phyloP scores from a whole-genome alignment of 352 stramenopile species.

The Thraustotheca clavata region DNA sequence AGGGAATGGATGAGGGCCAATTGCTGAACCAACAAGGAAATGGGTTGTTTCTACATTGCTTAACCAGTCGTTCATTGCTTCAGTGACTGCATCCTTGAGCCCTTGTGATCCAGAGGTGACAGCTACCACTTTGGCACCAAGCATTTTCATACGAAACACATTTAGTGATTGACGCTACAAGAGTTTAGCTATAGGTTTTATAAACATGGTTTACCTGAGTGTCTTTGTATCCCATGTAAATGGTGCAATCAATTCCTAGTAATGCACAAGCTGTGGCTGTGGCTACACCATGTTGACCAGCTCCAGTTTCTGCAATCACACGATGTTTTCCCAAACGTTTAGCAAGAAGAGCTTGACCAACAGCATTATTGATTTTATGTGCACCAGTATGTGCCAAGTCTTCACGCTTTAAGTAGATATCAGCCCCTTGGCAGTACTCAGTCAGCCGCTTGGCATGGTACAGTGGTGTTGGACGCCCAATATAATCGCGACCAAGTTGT shows the following conservation, averaged over 20 bases:
- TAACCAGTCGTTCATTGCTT: constrained; percentile 98
- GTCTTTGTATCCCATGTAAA: constrained; percentile 99
- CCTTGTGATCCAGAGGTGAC: constrained; percentile 93
- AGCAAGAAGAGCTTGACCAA: constrained; percentile 93
- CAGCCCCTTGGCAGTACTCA: constrained; percentile 83
- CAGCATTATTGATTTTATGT: constrained; percentile 99
- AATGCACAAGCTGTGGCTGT: constrained; percentile 96
- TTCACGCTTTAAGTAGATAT: constrained; percentile 98
- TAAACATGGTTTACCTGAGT: constrained; percentile 37
- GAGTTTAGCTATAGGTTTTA: neutral
- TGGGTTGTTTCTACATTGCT: constrained; percentile 97
- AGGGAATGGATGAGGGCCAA: constrained; percentile 96
- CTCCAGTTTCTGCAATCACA: constrained; percentile 98
- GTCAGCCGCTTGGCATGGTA: constrained; percentile 96
- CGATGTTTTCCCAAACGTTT: constrained; percentile 95
- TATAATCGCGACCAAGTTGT: constrained; percentile 92
- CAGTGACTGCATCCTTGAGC: constrained; percentile 98
- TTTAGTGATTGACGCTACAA: constrained; percentile 94
- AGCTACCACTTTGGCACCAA: constrained; percentile 97
- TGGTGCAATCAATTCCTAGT: constrained; percentile 92
- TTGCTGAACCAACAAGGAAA: constrained; percentile 98
- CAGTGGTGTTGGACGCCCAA: constrained; percentile 91
- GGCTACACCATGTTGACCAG: constrained; percentile 96
- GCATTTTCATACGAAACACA: constrained; percentile 99
- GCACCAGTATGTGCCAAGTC: constrained; percentile 97